These are phyloP conservation scores for Penicillium crystallinum DNA, from an alignment of 495 filamentous ascomycete species.

Conservation along the genomic window DNA sequence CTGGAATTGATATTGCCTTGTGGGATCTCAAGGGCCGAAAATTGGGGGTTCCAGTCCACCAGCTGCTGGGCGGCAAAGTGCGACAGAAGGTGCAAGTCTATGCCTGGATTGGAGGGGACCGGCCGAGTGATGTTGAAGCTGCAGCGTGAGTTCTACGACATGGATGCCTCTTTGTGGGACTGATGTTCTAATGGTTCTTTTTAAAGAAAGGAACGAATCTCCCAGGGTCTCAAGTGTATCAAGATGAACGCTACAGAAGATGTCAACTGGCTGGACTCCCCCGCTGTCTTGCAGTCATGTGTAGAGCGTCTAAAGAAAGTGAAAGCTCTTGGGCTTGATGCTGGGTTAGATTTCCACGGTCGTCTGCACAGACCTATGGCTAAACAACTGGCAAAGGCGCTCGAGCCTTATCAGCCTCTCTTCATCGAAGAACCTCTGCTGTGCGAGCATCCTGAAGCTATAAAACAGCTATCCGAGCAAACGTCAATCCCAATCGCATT, in stretches of 20 bases:
- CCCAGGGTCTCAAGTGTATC: conserved; percentile 66
- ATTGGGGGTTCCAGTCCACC: conserved; percentile 65
- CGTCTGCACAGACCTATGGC: conserved; percentile 78
- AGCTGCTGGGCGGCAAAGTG: conserved; percentile 72
- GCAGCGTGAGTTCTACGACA: conserved; percentile 39
- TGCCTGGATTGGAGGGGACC: conserved; percentile 82
- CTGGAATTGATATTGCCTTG: conserved; percentile 76
- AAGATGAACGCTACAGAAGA: conserved; percentile 87
- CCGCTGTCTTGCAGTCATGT: conserved; percentile 54
- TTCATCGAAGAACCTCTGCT: conserved; percentile 80
- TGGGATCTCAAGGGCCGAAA: conserved; percentile 68
- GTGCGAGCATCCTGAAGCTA: conserved; percentile 64
- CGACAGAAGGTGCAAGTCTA: conserved; percentile 71
- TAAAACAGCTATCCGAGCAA: conserved; percentile 59
- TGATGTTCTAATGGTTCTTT: background rate
- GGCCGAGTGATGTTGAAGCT: conserved; percentile 62
- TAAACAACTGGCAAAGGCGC: conserved; percentile 67
- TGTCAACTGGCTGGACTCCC: conserved; percentile 76
- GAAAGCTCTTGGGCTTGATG: conserved; percentile 68
- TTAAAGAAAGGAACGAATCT: conserved; percentile 51
- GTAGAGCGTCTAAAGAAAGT: conserved; percentile 67
- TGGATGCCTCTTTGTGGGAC: background rate
- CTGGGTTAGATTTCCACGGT: conserved; percentile 74
- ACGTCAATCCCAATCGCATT: conserved; percentile 69
- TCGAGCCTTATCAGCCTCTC: conserved; percentile 66